Evolutionary conservation across 2,329 filamentous ascomycete genomes (phyloP).

Genomic region (Aspergillus sp.): DNA sequence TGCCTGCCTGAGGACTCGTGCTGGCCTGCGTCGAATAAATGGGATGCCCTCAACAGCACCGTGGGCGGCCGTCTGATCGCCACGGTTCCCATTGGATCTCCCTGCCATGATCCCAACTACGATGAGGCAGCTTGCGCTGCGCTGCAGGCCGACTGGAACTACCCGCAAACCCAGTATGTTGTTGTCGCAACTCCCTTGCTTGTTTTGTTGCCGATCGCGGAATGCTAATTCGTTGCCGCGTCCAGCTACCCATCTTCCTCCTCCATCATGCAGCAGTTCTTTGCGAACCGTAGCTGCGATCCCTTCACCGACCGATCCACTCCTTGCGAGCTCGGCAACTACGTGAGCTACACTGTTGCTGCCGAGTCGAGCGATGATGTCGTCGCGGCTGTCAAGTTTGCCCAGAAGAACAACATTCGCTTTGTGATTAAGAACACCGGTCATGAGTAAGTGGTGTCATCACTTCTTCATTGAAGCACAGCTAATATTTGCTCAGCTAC

Average conservation of each 20-base stretch:
- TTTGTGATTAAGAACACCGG: constrained; percentile 53
- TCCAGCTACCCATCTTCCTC: constrained; percentile 32
- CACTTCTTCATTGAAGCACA: neutral
- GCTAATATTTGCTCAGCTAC: constrained; percentile 23
- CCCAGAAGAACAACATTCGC: constrained; percentile 55
- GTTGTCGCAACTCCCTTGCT: neutral
- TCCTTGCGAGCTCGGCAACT: constrained; percentile 36
- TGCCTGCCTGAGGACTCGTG: constrained; percentile 43
- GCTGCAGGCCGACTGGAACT: constrained; percentile 31
- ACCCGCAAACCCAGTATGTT: constrained; percentile 34
- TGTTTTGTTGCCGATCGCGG: neutral
- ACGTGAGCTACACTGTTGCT: constrained; percentile 40
- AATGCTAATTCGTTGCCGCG: neutral
- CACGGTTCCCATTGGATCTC: constrained; percentile 44
- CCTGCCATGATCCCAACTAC: constrained; percentile 40
- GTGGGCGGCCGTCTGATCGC: constrained; percentile 43
- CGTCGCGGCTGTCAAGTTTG: constrained; percentile 46
- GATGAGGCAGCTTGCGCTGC: constrained; percentile 26
- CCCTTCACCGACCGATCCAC: constrained; percentile 31
- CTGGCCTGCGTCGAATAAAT: constrained; percentile 41
- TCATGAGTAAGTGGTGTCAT: constrained; percentile 38
- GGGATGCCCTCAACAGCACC: constrained; percentile 42
- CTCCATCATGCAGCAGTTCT: constrained; percentile 39
- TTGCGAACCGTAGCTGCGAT: constrained; percentile 39
- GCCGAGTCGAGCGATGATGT: constrained; percentile 36